Conservation (phyloP, 495 filamentous ascomycete species). For the Hypoxylon perforatum region DNA sequence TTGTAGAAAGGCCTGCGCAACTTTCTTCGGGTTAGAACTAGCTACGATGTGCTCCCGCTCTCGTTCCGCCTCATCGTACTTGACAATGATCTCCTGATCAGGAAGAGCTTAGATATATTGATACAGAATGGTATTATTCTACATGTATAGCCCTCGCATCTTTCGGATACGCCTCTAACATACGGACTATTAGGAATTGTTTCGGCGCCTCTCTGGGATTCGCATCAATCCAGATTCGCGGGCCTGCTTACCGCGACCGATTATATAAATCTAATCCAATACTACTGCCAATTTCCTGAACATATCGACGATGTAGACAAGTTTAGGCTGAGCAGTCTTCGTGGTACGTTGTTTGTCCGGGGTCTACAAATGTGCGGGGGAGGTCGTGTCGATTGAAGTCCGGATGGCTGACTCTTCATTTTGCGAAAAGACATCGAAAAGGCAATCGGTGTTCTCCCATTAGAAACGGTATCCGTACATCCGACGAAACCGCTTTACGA, state of each 20-base stretch:
- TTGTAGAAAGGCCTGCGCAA: conserved; percentile 86
- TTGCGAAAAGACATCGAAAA: conserved; percentile 83
- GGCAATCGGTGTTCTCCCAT: conserved; percentile 87
- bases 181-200: conserved; percentile 79
- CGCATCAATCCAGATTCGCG: conserved; percentile 90
- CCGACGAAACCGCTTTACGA: conserved; percentile 91
- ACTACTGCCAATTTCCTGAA: conserved; percentile 98
- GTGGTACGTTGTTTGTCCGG: conserved; percentile 68
- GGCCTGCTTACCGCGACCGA: conserved; percentile 95
- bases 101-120: conserved; percentile 95
- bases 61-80: conserved; percentile 96
- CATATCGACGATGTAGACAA: conserved; percentile 89
- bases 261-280: conserved; percentile 99
- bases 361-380: conserved; percentile 18
- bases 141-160: conserved; percentile 9
- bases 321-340: conserved; percentile 91
- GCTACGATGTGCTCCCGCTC: conserved; percentile 98
- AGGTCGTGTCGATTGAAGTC: conserved; percentile 11
- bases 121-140: conserved; percentile 86
- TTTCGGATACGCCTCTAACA: conserved; percentile 22
- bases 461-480: conserved; percentile 96
- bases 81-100: conserved; percentile 93
- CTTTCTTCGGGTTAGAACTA: conserved; percentile 95
- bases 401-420: conserved; percentile 19
- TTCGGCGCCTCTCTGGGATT: conserved; percentile 97